These are phyloP conservation scores for Neocatenulostroma microsporum DNA, from an alignment of 2,329 filamentous ascomycete species.

Conservation along the genomic window DNA sequence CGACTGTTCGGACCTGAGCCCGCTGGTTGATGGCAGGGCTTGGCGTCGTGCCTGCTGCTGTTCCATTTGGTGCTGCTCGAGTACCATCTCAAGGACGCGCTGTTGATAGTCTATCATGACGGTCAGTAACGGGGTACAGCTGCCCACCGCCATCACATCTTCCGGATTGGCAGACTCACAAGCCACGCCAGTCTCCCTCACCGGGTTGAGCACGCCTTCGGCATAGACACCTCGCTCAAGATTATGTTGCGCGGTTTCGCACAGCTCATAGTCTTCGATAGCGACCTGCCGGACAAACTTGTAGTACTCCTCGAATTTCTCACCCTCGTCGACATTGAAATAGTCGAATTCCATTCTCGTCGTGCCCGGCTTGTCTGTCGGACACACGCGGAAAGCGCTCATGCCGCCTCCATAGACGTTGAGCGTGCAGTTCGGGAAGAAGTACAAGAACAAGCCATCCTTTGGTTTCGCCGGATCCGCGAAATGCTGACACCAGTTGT, in stretches of 20 bases:
- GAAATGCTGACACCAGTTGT: constrained; percentile 50
- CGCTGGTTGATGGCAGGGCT: not conserved
- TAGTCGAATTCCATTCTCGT: constrained; percentile 54
- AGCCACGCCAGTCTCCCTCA: constrained; percentile 49
- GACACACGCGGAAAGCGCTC: constrained; percentile 50
- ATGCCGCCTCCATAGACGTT: constrained; percentile 54
- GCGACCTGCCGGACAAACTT: constrained; percentile 6
- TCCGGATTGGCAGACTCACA: not conserved
- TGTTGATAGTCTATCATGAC: constrained; percentile 4
- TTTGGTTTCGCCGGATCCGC: constrained; percentile 46
- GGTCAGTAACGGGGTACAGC: too few species aligned
- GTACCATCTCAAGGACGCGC: constrained; percentile 5
- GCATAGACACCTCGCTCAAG: constrained; percentile 47
- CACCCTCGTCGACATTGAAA: constrained; percentile 44
- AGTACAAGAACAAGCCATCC: constrained; percentile 45
- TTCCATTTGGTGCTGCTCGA: constrained; percentile 6
- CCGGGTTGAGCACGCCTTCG: constrained; percentile 49
- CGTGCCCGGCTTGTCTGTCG: constrained; percentile 42
- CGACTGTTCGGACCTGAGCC: not conserved
- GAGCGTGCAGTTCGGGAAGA: constrained; percentile 51
- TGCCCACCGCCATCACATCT: not conserved
- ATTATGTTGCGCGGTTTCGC: constrained; percentile 50
- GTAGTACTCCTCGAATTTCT: constrained; percentile 41
- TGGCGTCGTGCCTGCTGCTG: not conserved
- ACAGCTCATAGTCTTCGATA: constrained; percentile 48